Evolutionary conservation across 345 rosid species (phyloP).

Genomic region (Citrus glauca): DNA sequence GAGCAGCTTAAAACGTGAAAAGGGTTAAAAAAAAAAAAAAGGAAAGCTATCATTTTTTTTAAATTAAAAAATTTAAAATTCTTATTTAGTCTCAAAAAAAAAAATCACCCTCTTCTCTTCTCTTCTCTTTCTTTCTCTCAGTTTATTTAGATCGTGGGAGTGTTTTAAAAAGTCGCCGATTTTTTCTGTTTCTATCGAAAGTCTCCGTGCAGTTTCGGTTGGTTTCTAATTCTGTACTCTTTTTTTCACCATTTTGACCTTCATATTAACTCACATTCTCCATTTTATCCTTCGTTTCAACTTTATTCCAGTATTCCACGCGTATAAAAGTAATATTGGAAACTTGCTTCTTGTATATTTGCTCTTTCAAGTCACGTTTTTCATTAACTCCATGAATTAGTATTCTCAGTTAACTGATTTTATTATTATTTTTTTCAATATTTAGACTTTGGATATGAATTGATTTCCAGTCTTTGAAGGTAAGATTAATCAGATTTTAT

Average conservation of each 20-base stretch:
- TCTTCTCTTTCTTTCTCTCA: not conserved
- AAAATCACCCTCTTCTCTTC: not conserved
- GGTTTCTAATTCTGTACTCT: not conserved
- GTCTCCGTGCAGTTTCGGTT: slow-evolving; percentile 10
- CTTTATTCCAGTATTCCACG: slow-evolving; percentile 20
- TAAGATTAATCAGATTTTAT: not conserved
- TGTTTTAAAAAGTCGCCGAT: slow-evolving; percentile 12
- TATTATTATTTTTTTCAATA: not conserved
- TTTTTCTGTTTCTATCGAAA: slow-evolving; percentile 32
- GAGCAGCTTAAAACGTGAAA: not conserved
- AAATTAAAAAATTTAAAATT: not conserved
- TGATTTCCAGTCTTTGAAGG: not conserved
- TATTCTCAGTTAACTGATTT: not conserved
- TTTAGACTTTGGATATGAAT: not conserved
- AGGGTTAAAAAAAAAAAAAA: not conserved
- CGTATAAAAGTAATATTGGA: not conserved
- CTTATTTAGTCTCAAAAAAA: not conserved
- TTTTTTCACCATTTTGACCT: slow-evolving; percentile 8
- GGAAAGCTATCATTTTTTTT: not conserved
- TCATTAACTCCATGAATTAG: not conserved
- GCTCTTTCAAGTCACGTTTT: slow-evolving; percentile 14
- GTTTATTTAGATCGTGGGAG: slow-evolving; percentile 10
- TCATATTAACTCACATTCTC: slow-evolving; percentile 15
- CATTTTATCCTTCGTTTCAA: not conserved
- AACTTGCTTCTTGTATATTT: slow-evolving; percentile 4